Evolutionary conservation across 208 protist genomes (phyloP), one percentile per base, ranked within the genome.

Genomic region (Lotmaria passim): DNA sequence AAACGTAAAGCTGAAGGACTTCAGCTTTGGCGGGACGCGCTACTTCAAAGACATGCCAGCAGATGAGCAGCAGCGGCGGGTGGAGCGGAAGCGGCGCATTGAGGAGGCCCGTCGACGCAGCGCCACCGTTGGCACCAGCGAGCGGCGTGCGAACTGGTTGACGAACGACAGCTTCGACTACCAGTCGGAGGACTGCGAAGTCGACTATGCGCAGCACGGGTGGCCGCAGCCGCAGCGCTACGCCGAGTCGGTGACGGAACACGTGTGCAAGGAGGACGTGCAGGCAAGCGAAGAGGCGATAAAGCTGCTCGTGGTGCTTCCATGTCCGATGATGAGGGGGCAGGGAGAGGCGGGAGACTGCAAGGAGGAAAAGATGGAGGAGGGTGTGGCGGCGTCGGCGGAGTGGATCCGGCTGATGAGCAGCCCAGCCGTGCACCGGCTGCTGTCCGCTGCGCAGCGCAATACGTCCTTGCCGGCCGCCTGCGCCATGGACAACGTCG

Each of bases 1-100:
- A 2, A 95, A 95, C 52, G 86, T 97, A 8, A 97, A 97, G 73
- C 58, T 97, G 41, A 96, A 95, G 69, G 93, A 97, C 73, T 97
- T 86, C 69, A 80, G 81, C 58, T 96, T 96, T 86, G 93, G 93
- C 26, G 91, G 93, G 24, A 94, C 93, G 36, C 84, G 93, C 24
- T 97, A 97, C 65, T 89, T 93, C 60, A 96, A 94, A 60, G 86
- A 97, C 69, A 92, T 96, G 88, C 85, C 86, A 2, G 62, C 48
- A 7, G 82, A 93, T 41, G 86, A 94, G 73, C 79, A 93, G 71
- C 44, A 83, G 50, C 69, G 89, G 23, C 72, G 90, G 6, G 47
- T 86, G 21, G 79, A 85, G 60, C 67, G 89, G 24, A 82, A 78
- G 51, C 30, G 63, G 39, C 63, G 75, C 10, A 88, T 95, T 57